Conservation (phyloP, 2,329 filamentous ascomycete genomes). For the Aspergillus japonicus region DNA sequence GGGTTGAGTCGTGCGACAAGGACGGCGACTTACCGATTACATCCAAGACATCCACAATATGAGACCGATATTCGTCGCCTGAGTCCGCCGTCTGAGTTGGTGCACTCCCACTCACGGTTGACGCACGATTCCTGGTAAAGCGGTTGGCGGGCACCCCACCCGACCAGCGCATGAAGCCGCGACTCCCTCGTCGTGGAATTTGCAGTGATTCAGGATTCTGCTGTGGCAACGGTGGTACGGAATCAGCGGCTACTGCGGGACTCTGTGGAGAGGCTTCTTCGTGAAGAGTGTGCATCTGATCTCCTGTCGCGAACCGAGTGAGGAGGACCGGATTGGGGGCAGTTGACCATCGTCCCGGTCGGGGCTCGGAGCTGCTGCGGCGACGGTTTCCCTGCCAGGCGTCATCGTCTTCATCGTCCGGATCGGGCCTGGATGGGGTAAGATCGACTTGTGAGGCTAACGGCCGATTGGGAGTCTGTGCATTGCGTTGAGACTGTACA, state of each 20-base stretch:
- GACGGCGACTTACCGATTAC: conserved; percentile 58
- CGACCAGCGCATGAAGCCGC: conserved; percentile 31
- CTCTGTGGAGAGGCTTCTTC: conserved; percentile 32
- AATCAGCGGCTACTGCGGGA: conserved; percentile 10
- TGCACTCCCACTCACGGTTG: conserved; percentile 27
- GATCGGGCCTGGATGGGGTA: conserved; percentile 3
- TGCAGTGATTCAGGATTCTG: conserved; percentile 18
- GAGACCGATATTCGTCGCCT: conserved; percentile 56
- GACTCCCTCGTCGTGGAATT: conserved; percentile 17
- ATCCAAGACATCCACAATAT: conserved; percentile 67
- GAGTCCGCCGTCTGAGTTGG: conserved; percentile 14
- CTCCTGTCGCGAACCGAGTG: conserved; percentile 22
- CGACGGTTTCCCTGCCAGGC: conserved; percentile 32
- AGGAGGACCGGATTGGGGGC: conserved; percentile 23
- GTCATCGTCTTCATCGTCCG: conserved; percentile 29
- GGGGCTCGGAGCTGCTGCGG: conserved; percentile 44
- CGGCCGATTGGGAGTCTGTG: conserved; percentile 6
- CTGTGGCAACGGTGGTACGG: conserved; percentile 13
- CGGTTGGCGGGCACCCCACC: conserved; percentile 33
- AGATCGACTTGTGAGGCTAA: background rate
- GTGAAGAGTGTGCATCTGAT: conserved; percentile 32
- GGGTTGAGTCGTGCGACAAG: background rate
- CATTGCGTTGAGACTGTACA: conserved; percentile 6
- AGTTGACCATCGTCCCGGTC: conserved; percentile 32
- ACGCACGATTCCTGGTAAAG: conserved; percentile 35